Evolutionary conservation across 1,284 basidiomycete genomes (phyloP).

Genomic region (Fomitopsis palustris): DNA sequence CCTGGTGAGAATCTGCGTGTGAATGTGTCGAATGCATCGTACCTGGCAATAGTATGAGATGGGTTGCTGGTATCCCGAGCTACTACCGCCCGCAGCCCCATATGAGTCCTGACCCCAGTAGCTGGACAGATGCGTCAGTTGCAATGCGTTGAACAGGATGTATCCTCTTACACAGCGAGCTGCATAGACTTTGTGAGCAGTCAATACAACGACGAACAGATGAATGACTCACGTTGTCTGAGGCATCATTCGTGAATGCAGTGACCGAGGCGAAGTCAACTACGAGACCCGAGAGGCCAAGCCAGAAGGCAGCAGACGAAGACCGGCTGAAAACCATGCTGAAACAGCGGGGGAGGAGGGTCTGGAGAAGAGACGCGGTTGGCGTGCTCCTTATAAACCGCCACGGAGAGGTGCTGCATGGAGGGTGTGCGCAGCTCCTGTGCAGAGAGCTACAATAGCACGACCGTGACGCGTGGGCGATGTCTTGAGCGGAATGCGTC

Average conservation of each 20-base stretch:
- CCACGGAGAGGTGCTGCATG: neutral
- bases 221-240: constrained; percentile 12
- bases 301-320: constrained; percentile 6
- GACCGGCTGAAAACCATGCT: constrained; percentile 7
- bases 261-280: constrained; percentile 1
- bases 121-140: constrained; percentile 8
- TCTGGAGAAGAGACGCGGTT: neutral
- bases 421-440: neutral
- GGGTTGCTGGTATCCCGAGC: constrained; percentile 45
- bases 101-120: constrained; percentile 56
- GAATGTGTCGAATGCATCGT: neutral
- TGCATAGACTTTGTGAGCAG: constrained; percentile 5
- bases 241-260: constrained; percentile 8
- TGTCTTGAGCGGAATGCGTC: neutral
- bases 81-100: constrained; percentile 45
- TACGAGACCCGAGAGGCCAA: constrained; percentile 4
- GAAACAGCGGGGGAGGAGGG: constrained; percentile 2
- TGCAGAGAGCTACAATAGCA: neutral
- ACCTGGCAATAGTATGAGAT: constrained; percentile 51
- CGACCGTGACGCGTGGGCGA: neutral
- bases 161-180: constrained; percentile 21
- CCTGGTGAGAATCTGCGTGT: neutral
- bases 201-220: neutral
- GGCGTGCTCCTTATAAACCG: neutral
- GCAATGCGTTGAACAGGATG: neutral